Evolutionary conservation across 768 basidiomycete genomes (phyloP), one percentile per base, ranked within the genome.

Genomic region (Paxillus involutus): DNA sequence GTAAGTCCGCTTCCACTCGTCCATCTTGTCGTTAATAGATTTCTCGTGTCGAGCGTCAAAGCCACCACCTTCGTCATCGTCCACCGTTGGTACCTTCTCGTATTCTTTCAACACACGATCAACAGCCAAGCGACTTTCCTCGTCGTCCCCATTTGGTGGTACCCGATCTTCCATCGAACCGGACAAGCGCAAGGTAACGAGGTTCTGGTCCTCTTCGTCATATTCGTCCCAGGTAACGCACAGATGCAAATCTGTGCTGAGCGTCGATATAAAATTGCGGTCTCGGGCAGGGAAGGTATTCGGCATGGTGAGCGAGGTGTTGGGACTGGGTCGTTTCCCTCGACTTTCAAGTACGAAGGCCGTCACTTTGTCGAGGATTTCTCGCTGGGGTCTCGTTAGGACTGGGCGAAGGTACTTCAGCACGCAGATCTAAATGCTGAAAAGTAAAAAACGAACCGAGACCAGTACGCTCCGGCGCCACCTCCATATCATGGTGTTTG

Each of bases 181-280:
- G 2, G 88, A 86, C 57, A 89, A 76, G 42, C 80, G 69, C 77
- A 80, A 83, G n/a, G 86, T 87, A 41, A 90, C 82, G 24, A 94
- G 64, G 62, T 91, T 91, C 64, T 84, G 77, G 56, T 91, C 90
- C 44, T 91, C 76, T 7, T 89, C 89, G 57, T 94, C 89, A 60
- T 85, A 94, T 65, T 95, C 94, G 65, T 98, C 96, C 93, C 94
- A 99, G 16, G 86, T 76, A 26, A 95, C 66, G 19, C 71, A 78
- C 13, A 98, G 79, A 65, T 91, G 85, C 43, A 98, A 70, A 45
- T 94, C 87, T 39, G 82, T 79, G 6, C 89, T 86, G 19, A 99
- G 77, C 26, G 81, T 83, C 37, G 74, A 78, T 33, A 98, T 84
- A 64, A 98, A 98, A 46, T 76, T 77, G 41, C 89, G 80, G 57